Conservation (phyloP, 2,329 filamentous ascomycete genomes). For the Botryotinia globosa region DNA sequence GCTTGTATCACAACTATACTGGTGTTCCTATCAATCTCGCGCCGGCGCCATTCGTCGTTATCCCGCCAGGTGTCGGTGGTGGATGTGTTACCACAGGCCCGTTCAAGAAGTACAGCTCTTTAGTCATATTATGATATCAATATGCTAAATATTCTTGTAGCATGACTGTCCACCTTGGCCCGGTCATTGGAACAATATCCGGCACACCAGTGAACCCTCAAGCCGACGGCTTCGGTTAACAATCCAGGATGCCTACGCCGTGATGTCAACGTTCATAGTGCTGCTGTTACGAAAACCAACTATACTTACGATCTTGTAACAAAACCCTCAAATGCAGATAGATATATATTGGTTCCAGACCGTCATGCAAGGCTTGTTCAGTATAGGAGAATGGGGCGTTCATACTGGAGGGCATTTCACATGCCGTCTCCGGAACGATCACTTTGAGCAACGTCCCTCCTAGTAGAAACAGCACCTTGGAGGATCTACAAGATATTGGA, state of each 20-base stretch:
- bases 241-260: constrained; percentile 45
- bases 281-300: constrained; percentile 42
- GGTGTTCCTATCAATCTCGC: constrained; percentile 25
- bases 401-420: constrained; percentile 44
- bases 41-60: constrained; percentile 29
- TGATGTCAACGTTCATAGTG: constrained; percentile 41
- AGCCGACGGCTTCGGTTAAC: constrained; percentile 38
- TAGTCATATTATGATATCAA: neutral
- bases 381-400: constrained; percentile 38
- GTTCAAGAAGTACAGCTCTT: constrained; percentile 41
- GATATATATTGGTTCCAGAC: constrained; percentile 46
- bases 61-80: constrained; percentile 50
- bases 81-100: constrained; percentile 52
- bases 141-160: constrained; percentile 17
- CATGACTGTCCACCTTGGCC: constrained; percentile 45
- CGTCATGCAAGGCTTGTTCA: constrained; percentile 44
- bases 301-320: constrained; percentile 42
- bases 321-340: constrained; percentile 32
- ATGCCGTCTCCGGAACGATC: constrained; percentile 39
- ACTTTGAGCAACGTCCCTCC: constrained; percentile 42
- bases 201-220: constrained; percentile 38
- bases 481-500: constrained; percentile 38
- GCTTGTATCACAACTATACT: constrained; percentile 36
- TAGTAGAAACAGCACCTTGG: constrained; percentile 43
- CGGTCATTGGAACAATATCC: constrained; percentile 41